Evolutionary conservation across 352 stramenopile genomes (phyloP), one percentile per base, ranked within the genome.

Genomic region (Phytopythium aichiense): DNA sequence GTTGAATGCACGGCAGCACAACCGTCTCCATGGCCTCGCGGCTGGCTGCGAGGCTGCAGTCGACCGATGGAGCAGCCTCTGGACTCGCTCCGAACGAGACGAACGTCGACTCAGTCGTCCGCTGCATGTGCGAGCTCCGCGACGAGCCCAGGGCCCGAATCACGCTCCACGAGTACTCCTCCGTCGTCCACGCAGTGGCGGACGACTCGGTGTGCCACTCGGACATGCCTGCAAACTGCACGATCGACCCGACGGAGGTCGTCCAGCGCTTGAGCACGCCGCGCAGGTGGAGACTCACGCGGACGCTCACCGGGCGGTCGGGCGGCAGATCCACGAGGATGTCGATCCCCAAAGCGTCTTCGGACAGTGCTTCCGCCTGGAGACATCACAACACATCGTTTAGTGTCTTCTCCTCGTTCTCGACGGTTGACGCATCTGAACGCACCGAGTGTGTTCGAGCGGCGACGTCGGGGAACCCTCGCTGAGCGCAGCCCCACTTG

Each of bases 241-340:
- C 33, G 31, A 56, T 56, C 22, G 23, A n/a, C 0, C 46, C 46
- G 18, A 18, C 50, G 15, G 28, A 1, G 6, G 16, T 56, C 16
- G 7, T 18, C 35, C 35, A 59, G 35, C 54, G 54, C 35, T 59
- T 59, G 11, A 59, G 37, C 9, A 59, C 35, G 2, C 54, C 54
- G 2, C 54, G 54, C 2, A 48, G 16, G 37, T 35, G 33, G 35
- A 59, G 13, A 9, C 23, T 30, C 22, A 50, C 37, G 2, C 37
- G n/a, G 7, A 8, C 12, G 23, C 51, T 23, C 22, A 9, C 54
- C 12, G 13, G 5, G 2, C 22, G 5, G 2, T 59, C 18, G 23
- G 8, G 9, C 25, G 53, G 53, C 6, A 58, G 7, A 8, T 35
- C 11, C 22, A 59, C 28, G 37, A 48, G 22, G 12, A 50, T 28